These are phyloP conservation scores for Phytopythium aichiense DNA, from an alignment of 352 stramenopile genomes.

Conservation along the genomic window DNA sequence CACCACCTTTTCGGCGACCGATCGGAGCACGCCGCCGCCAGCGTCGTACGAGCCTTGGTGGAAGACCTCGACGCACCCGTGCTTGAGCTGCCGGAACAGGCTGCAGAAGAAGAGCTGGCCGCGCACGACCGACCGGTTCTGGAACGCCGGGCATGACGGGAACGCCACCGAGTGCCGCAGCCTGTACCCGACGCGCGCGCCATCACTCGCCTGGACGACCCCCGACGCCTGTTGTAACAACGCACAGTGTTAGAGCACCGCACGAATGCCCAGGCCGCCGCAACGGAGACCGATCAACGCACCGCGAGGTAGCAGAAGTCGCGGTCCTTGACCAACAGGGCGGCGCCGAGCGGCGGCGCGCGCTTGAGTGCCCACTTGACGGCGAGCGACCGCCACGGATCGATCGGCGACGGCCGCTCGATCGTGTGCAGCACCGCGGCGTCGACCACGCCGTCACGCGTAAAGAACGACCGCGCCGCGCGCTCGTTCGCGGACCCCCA, in stretches of 20 bases:
- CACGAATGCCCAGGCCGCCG: background rate
- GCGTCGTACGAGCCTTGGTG: slow-evolving; percentile 56
- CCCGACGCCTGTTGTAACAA: slow-evolving; percentile 16
- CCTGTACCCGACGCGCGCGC: slow-evolving; percentile 35
- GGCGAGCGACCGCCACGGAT: slow-evolving; percentile 39
- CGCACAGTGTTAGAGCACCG: background rate
- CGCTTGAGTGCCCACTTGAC: slow-evolving; percentile 46
- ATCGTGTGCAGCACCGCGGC: slow-evolving; percentile 37
- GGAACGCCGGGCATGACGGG: slow-evolving; percentile 37
- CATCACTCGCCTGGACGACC: slow-evolving; percentile 22
- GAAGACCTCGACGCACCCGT: slow-evolving; percentile 56
- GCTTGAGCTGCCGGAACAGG: slow-evolving; percentile 58
- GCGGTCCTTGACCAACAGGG: slow-evolving; percentile 38
- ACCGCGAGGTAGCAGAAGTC: slow-evolving; percentile 48
- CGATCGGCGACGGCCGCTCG: slow-evolving; percentile 20
- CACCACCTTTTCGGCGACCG: slow-evolving; percentile 40
- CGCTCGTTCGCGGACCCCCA: slow-evolving; percentile 31
- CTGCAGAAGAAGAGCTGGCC: slow-evolving; percentile 62
- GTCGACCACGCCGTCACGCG: slow-evolving; percentile 34
- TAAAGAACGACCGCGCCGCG: slow-evolving; percentile 25
- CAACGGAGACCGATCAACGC: slow-evolving; percentile 2
- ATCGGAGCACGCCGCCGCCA: slow-evolving; percentile 36
- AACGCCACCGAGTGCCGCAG: slow-evolving; percentile 64
- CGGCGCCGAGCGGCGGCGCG: slow-evolving; percentile 19
- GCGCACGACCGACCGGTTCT: slow-evolving; percentile 52